Percentiles rank a stretch among this genome's conserved stretches.
Evolutionary conservation across 176 grass and related monocot genomes (phyloP).

Genomic region (Cenchrus purpureus): DNA sequence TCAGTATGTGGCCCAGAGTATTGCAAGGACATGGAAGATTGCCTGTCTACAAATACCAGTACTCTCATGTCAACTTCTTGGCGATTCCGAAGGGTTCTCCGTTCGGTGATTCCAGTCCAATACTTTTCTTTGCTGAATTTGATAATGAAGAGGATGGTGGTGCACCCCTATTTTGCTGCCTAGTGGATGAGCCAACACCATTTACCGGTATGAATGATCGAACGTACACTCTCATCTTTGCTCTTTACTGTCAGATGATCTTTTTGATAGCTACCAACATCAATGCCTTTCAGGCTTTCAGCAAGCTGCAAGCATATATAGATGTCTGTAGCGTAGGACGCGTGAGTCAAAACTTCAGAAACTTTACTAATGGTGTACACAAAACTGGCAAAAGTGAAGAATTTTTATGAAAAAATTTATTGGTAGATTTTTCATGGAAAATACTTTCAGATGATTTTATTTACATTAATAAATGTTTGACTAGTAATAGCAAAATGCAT

Average conservation of each 20-base stretch:
- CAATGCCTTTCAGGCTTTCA: background rate
- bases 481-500: too few relatives aligned
- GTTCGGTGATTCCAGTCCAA: background rate
- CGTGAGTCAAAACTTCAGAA: background rate
- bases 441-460: too few relatives aligned
- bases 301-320: background rate
- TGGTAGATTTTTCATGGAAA: too few relatives aligned
- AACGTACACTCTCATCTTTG: background rate
- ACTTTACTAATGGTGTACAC: background rate
- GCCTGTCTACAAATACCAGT: background rate
- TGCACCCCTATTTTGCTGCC: constrained; percentile 9
- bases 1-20: constrained; percentile 30
- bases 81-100: background rate
- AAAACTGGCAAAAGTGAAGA: background rate
- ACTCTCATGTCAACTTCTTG: constrained; percentile 44
- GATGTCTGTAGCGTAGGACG: too few relatives aligned
- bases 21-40: background rate
- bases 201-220: constrained; percentile 3
- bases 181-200: constrained; percentile 27
- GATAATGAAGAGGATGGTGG: constrained; percentile 18
- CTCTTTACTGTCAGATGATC: background rate
- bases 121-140: constrained; percentile 43
- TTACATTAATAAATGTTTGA: too few relatives aligned
- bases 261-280: background rate
- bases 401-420: background rate